These are phyloP conservation scores for Cajanus cajan DNA, from an alignment of 306 rosid genomes.

Conservation along the genomic window DNA sequence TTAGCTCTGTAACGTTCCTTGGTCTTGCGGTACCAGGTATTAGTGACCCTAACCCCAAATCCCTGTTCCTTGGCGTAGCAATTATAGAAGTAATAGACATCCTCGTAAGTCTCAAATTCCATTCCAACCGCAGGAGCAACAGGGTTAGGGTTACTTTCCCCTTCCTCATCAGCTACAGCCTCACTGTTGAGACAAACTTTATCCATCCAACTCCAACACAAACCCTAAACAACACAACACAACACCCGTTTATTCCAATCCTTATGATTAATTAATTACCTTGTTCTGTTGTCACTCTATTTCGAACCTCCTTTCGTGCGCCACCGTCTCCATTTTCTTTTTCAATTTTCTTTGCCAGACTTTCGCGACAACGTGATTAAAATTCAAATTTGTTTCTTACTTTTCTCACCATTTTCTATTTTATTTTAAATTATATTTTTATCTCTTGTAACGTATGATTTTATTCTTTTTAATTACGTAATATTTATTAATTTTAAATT, in stretches of 20 bases:
- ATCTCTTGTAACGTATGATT: too few species aligned
- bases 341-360: too few species aligned
- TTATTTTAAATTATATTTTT: too few species aligned
- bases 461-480: too few species aligned
- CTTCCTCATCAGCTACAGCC: constrained; percentile 54
- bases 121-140: constrained; percentile 72
- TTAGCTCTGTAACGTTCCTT: constrained; percentile 80
- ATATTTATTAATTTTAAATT: too few species aligned
- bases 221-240: background rate
- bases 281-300: background rate
- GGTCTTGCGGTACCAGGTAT: constrained; percentile 75
- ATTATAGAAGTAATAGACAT: constrained; percentile 73
- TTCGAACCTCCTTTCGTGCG: too few species aligned
- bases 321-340: too few species aligned
- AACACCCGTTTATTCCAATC: background rate
- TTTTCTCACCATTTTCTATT: too few species aligned
- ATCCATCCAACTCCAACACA: constrained; percentile 43
- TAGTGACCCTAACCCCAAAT: constrained; percentile 76
- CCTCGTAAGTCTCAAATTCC: constrained; percentile 75
- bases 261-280: background rate
- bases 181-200: constrained; percentile 69
- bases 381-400: too few species aligned
- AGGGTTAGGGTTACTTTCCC: constrained; percentile 40
- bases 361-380: too few species aligned
- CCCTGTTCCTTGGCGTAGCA: constrained; percentile 78